phyloP scores from a whole-genome alignment of 345 rosid genomes.

The Eucalyptus leucophloia region DNA sequence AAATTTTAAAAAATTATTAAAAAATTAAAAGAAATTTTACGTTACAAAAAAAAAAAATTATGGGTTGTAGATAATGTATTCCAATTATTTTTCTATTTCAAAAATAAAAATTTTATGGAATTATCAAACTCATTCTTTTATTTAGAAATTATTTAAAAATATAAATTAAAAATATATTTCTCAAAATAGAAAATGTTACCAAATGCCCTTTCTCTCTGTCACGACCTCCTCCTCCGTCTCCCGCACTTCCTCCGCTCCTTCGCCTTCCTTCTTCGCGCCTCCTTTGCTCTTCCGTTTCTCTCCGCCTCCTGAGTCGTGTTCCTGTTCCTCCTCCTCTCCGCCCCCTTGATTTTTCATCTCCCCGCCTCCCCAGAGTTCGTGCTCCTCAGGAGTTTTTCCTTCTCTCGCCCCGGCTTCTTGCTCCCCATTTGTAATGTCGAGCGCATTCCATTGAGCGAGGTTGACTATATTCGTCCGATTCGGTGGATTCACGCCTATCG shows the following conservation, averaged over 20 bases:
- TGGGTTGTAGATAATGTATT: too few relatives aligned
- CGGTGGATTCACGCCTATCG: not conserved
- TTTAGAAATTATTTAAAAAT: too few relatives aligned
- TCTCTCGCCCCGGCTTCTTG: not conserved
- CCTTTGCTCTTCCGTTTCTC: not conserved
- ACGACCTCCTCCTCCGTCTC: not conserved
- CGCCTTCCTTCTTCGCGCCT: not conserved
- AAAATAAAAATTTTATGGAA: too few relatives aligned
- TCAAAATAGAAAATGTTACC: too few relatives aligned
- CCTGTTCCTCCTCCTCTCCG: not conserved
- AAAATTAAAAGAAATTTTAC: too few relatives aligned
- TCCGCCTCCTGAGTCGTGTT: not conserved
- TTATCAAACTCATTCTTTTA: too few relatives aligned
- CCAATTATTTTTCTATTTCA: too few relatives aligned
- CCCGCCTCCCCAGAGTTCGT: not conserved
- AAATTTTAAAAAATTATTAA: too few relatives aligned
- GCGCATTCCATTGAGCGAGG: not conserved
- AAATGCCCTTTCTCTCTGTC: too few relatives aligned
- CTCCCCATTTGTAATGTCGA: not conserved
- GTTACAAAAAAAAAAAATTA: too few relatives aligned
- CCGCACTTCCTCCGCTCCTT: not conserved
- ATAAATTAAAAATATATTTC: too few relatives aligned
- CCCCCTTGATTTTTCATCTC: not conserved
- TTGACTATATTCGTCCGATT: not conserved
- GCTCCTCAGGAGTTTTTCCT: not conserved